Evolutionary conservation across 495 filamentous ascomycete genomes (phyloP).

Genomic region (Penicillium atrosanguineum): DNA sequence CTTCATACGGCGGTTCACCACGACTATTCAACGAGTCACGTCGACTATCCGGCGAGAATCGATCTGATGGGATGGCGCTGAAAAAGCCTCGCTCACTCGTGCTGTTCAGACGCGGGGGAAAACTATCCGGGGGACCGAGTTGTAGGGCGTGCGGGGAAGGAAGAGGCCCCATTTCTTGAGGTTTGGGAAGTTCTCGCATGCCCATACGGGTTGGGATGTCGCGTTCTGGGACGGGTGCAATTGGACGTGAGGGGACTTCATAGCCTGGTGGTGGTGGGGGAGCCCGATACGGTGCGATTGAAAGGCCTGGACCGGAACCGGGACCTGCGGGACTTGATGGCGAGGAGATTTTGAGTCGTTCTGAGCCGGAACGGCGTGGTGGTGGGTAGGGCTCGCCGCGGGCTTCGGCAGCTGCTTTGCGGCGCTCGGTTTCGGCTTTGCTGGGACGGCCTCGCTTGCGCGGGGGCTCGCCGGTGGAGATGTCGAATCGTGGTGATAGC

Average conservation of each 20-base stretch:
- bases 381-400: conserved; percentile 51
- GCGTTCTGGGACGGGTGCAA: conserved; percentile 6
- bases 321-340: conserved; percentile 32
- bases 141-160: conserved; percentile 35
- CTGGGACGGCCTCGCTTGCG: conserved; percentile 61
- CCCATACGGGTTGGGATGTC: conserved; percentile 26
- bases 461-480: conserved; percentile 36
- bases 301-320: neutral
- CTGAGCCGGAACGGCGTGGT: conserved; percentile 28
- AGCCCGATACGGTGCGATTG: neutral
- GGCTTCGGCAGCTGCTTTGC: conserved; percentile 49
- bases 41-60: conserved; percentile 32
- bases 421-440: conserved; percentile 54
- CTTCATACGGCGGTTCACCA: conserved; percentile 15
- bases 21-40: conserved; percentile 22
- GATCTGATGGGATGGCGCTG: conserved; percentile 23
- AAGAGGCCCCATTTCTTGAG: conserved; percentile 29
- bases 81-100: conserved; percentile 15
- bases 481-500: conserved; percentile 34
- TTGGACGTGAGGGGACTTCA: conserved; percentile 7
- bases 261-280: conserved; percentile 4
- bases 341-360: conserved; percentile 32
- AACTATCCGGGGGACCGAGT: conserved; percentile 29
- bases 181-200: conserved; percentile 36
- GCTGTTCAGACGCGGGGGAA: conserved; percentile 23